Evolutionary conservation across 805 yeast genomes (phyloP).

Genomic region (Candida takata): DNA sequence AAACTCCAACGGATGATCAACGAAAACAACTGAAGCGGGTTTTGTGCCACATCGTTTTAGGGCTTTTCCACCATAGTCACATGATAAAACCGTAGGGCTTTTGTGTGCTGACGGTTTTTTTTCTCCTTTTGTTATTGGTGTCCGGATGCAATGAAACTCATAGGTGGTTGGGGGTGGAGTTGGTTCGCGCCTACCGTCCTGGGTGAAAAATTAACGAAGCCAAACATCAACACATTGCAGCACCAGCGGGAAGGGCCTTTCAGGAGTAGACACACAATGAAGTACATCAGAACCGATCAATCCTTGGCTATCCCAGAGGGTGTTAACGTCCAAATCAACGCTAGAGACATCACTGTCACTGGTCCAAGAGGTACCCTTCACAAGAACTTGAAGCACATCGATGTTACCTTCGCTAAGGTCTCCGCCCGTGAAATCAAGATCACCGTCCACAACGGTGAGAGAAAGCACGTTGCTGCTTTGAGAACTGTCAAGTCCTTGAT

Average conservation of each 20-base stretch:
- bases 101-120: not conserved
- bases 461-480: conserved; percentile 99
- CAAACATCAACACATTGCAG: conserved; percentile 1
- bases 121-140: conserved; percentile 2
- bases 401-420: conserved; percentile 85
- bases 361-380: conserved; percentile 96
- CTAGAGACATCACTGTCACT: conserved; percentile 82
- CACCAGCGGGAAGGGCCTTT: not conserved
- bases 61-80: conserved; percentile 1
- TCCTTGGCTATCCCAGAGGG: conserved; percentile 83
- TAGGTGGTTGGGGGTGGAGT: too few species aligned
- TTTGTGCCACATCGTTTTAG: conserved; percentile 1
- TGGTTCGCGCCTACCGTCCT: not conserved
- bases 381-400: conserved; percentile 91
- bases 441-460: conserved; percentile 97
- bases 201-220: conserved; percentile 4
- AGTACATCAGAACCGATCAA: conserved; percentile 86
- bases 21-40: conserved; percentile 18
- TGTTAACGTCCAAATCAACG: conserved; percentile 83
- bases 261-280: conserved; percentile 37
- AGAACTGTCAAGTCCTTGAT: conserved; percentile 97
- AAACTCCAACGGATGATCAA: conserved; percentile 49
- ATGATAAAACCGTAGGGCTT: not conserved
- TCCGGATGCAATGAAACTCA: conserved; percentile 11
- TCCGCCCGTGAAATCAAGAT: conserved; percentile 70